Percentiles rank a stretch among this genome's conserved stretches.
Conservation (phyloP, 2,329 filamentous ascomycete species). For the Trichoderma lentiforme region DNA sequence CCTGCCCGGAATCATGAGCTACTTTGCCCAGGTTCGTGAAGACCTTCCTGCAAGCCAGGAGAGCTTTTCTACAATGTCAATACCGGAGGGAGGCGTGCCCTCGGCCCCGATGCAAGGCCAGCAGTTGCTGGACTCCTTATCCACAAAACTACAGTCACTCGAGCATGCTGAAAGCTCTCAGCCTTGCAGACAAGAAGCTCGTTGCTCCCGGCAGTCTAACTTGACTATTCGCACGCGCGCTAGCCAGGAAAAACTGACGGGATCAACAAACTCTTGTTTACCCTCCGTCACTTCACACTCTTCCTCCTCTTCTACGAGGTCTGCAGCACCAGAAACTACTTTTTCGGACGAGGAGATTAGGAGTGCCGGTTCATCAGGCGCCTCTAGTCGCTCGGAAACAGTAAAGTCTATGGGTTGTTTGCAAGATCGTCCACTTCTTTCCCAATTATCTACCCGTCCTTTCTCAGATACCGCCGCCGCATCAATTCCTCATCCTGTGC, state of each 20-base stretch:
- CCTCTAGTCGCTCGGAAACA: slow-evolving; percentile 13
- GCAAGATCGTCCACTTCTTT: slow-evolving; percentile 8
- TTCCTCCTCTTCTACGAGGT: slow-evolving; percentile 35
- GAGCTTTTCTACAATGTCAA: slow-evolving; percentile 37
- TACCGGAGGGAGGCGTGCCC: slow-evolving; percentile 34
- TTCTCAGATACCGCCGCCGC: neutral
- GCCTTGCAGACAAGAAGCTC: slow-evolving; percentile 24
- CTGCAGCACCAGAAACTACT: slow-evolving; percentile 29
- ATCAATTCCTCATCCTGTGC: neutral
- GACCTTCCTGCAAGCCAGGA: slow-evolving; percentile 58
- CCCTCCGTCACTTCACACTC: slow-evolving; percentile 52
- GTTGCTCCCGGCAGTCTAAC: slow-evolving; percentile 10
- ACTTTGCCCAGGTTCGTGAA: slow-evolving; percentile 99
- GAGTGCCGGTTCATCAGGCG: slow-evolving; percentile 24
- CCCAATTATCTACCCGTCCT: neutral
- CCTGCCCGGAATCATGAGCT: slow-evolving; percentile 92
- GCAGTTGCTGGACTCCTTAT: slow-evolving; percentile 29
- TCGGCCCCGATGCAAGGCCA: slow-evolving; percentile 23
- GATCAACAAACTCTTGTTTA: slow-evolving; percentile 40
- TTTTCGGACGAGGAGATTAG: slow-evolving; percentile 26
- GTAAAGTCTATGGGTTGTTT: slow-evolving; percentile 2
- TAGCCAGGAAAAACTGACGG: slow-evolving; percentile 14
- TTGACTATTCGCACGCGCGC: slow-evolving; percentile 13
- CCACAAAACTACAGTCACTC: slow-evolving; percentile 31
- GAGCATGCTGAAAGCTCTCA: slow-evolving; percentile 26